Conservation (phyloP, 2,329 filamentous ascomycete species). For the Capronia coronata region DNA sequence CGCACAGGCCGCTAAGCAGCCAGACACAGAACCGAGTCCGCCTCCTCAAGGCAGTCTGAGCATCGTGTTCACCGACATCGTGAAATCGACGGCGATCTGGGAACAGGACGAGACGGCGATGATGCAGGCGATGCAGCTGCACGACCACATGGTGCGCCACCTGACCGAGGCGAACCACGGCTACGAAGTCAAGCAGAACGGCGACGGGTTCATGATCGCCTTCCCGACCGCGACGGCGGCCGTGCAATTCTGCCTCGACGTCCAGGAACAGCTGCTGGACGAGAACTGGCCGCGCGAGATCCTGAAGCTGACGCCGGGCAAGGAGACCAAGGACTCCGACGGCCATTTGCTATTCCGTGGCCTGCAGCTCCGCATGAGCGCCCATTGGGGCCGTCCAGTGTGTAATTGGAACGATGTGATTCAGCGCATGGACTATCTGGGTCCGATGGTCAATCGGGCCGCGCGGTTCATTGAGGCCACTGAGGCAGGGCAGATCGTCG, state of each 20-base stretch:
- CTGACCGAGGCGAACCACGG: slow-evolving; percentile 18
- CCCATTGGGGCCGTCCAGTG: slow-evolving; percentile 25
- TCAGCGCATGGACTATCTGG: slow-evolving; percentile 26
- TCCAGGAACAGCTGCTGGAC: slow-evolving; percentile 23
- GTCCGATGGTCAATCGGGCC: slow-evolving; percentile 26
- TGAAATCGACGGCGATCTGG: slow-evolving; percentile 27
- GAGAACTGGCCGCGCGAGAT: slow-evolving; percentile 22
- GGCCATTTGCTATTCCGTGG: slow-evolving; percentile 23
- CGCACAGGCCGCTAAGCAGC: neutral
- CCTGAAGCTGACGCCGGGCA: slow-evolving; percentile 18
- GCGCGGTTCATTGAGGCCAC: slow-evolving; percentile 26
- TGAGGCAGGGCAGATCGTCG: slow-evolving; percentile 24
- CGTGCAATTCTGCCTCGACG: slow-evolving; percentile 26
- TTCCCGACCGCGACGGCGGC: slow-evolving; percentile 21
- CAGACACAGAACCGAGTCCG: neutral
- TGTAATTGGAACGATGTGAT: slow-evolving; percentile 26
- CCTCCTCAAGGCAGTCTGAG: slow-evolving; percentile 18
- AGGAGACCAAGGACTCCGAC: slow-evolving; percentile 16
- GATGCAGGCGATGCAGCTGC: slow-evolving; percentile 23
- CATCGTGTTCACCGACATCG: slow-evolving; percentile 28
- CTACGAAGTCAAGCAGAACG: slow-evolving; percentile 28
- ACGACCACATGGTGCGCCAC: slow-evolving; percentile 22
- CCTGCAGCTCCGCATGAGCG: slow-evolving; percentile 23
- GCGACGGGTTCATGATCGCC: slow-evolving; percentile 28
- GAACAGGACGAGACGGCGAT: slow-evolving; percentile 22